Evolutionary conservation across 2,329 filamentous ascomycete species (phyloP), one percentile per base, ranked within the genome.

Genomic region (Aspergillus cejpii): DNA sequence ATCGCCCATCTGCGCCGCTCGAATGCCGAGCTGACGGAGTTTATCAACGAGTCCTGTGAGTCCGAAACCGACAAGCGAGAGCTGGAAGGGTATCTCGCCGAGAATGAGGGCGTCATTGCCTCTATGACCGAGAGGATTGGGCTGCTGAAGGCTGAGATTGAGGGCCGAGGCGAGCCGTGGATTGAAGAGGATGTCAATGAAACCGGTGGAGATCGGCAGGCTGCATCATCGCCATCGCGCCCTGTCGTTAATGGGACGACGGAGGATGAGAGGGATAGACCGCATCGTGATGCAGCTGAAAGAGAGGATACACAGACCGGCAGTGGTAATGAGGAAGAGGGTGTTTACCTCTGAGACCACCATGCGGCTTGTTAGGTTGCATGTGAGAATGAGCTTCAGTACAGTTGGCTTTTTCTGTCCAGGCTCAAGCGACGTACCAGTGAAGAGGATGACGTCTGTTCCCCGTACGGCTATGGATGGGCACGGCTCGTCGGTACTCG

Each of bases 1-100:
- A 77, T 82, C 55, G 60, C 67, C 2, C 80, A 83, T 54, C 74
- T 84, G 21, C 65, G 72, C 36, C 68, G 69, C 38, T 80, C 76
- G 10, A 83, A 83, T 59, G 61, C 63, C 31, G 74, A 81, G 55
- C 71, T 83, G 40, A 66, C 74, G 39, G 67, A 72, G 5, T 81
- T 74, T 54, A 57, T 72, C 19, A 47, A 57, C 23, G 64, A 82
- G 29, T 59, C 58, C 41, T 62, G 60, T 37, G 77, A 80, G 28
- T 78, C 76, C 50, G 72, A 74, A 26, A 74, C 79, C 20, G 65
- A 67, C 1, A 61, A 59, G 44, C 57, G 53, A 27, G 64, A 66
- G 39, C 46, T 68, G 6, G 59, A 64, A 43, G 49, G 45, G 1
- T 67, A 66, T 42, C 71, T 83, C 31, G 49, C 67, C 15, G 80